These are phyloP conservation scores for Penicillium sp. DNA, from an alignment of 2,329 filamentous ascomycete species.

Conservation along the genomic window DNA sequence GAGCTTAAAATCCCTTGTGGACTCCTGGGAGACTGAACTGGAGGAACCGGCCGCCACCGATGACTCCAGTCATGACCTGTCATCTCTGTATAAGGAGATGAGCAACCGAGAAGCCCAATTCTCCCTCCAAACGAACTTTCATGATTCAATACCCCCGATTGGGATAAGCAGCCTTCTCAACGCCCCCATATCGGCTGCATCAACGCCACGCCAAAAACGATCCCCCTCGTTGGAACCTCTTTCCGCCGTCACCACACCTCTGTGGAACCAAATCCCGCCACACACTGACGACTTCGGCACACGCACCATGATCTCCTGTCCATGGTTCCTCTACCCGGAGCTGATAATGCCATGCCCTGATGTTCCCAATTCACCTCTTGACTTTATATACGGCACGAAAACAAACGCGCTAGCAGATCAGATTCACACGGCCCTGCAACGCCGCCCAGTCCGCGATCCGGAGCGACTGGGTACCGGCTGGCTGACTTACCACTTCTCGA, in stretches of 20 bases:
- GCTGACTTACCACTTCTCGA: slow-evolving; percentile 22
- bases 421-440: slow-evolving; percentile 21
- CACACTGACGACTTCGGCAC: slow-evolving; percentile 18
- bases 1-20: slow-evolving; percentile 18
- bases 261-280: slow-evolving; percentile 19
- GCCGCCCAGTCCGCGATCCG: slow-evolving; percentile 27
- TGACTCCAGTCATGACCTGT: neutral
- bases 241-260: neutral
- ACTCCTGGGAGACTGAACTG: slow-evolving; percentile 21
- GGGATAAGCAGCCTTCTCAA: neutral
- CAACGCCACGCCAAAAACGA: neutral
- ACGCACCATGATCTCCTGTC: slow-evolving; percentile 3
- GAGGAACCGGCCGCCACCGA: neutral
- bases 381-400: slow-evolving; percentile 29
- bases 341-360: slow-evolving; percentile 23
- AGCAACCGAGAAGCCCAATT: neutral
- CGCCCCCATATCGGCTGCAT: neutral
- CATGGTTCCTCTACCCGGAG: slow-evolving; percentile 23
- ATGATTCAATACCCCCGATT: neutral
- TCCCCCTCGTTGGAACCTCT: neutral
- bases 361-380: slow-evolving; percentile 24
- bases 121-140: neutral
- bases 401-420: slow-evolving; percentile 28
- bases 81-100: neutral
- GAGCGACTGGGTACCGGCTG: slow-evolving; percentile 27